Base-by-base conservation (phyloP, 768 basidiomycete species). In the Mycena latifolia region DNA sequence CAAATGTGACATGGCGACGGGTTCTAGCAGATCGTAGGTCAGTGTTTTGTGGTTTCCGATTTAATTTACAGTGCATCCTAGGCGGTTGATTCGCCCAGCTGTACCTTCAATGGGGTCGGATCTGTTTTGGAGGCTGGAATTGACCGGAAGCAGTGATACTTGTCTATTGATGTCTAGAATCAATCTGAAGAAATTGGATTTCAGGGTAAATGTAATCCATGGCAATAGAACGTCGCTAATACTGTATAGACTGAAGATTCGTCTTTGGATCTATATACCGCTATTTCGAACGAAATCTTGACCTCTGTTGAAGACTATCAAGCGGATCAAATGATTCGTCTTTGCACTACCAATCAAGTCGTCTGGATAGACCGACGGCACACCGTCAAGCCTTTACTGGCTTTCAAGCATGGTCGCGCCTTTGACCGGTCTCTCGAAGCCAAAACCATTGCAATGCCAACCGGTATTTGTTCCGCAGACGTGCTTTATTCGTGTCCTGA, bases 301-400 rank as follows among this genome's bases (percentile, higher is more conserved):
- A 91, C 90, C 0, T 87, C 84, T 27, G 77, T 89, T 37, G 88
- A 89, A 67, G 76, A 81, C 63, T 73, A 78, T 20, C 67, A 68
- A 8, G 72, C 76, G 7, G 82, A 86, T 63, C 73, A 84, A 48
- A 74, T 89, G 41, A 71, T 89, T 31, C 83, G 85, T 3, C 67
- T 92, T 4, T 84, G 82, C 31, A 87, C 92, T 1, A 94, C 91
- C 1, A 80, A 78, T 1, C 82, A 90, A 48, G 70, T 94, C 18
- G 67, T 89, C 17, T 94, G 93, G 92, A 74, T 94, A 29, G 93
- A 95, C 71, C 78, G 81, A 29, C 85, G 92, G 33, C 85, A 82
- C 70, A 76, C 83, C n/a, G 73, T 73, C 25, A 86, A 78, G 63
- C 90, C 92, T 8, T 72, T 94, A 5, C 69, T 94, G 11, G 86